Base-by-base conservation (phyloP, 169 alveolate species). In the Babesia ovis region DNA sequence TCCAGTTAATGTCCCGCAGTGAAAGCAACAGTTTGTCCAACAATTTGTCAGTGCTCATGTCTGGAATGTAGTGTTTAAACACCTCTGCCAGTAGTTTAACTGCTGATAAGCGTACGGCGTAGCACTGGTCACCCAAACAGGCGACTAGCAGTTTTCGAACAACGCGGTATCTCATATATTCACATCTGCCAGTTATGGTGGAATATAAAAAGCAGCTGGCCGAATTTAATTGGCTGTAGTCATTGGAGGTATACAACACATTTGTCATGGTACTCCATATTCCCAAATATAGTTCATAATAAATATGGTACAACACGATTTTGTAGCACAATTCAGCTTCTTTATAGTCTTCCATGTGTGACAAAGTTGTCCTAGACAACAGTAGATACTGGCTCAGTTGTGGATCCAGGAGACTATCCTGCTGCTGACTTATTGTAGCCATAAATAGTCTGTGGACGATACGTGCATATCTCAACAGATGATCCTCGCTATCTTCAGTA, bases 1-100 rank as follows among this genome's bases (percentile, higher is more conserved):
- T 55, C 62, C 74, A 67, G 71, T 66, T 76, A n/a, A 67, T 56
- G 39, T 76, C 85, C 31, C 69, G 39, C 41, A 67, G 54, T 14
- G 64, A 48, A 6, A 37, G 50, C 45, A 76, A n/a, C 20, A 76
- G 27, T 32, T 41, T 66, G 23, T 25, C 55, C 45, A 57, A 8
- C 34, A 57, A 48, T 48, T 57, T 45, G 9, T 64, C 74, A 43
- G 32, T 34, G 35, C 18, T 11, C 14, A 55, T 8, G 37, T 64
- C 74, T 20, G 51, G 3, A 20, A 11, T 2, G 4, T 0, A n/a
- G 3, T 45, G 27, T n/a, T 25, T 50, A 48, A 68, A 68, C 14
- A 56, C 43, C 14, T 68, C 59, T 1, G 48, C 54, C 29, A 60
- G 18, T 16, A 77, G 56, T 34, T 51, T 25, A 0, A 43, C 57